Base-by-base conservation (phyloP, 495 filamentous ascomycete species). In the Trichocladium antarcticum region DNA sequence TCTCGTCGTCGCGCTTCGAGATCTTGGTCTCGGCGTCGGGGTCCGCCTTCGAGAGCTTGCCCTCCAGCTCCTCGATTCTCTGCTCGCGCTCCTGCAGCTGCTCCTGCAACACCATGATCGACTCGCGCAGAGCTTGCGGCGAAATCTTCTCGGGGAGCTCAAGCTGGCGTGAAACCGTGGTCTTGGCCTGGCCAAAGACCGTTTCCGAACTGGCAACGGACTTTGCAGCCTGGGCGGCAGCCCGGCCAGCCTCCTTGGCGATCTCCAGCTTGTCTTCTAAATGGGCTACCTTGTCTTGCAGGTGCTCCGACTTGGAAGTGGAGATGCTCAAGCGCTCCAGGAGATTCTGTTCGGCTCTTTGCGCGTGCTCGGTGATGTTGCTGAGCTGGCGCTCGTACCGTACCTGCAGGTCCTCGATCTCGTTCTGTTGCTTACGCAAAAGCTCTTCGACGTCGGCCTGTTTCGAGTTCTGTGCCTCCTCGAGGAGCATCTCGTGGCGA, bases 71-170 rank as follows among this genome's bases (percentile, higher is more conserved):
- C 58, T 98, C 92, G 57, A 97, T 93, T 20, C 76, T 79, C 17
- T 78, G 75, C 67, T 97, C 92, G 47, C 92, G 89, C 58, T 90
- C 86, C 59, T 96, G 90, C 37, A 98, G 78, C 59, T 98, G 92
- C 62, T 94, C 89, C 63, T 97, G 93, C 22, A 98, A 76, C 17
- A 95, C 92, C 59, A 93, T 75, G 59, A 98, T 94, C 6, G 90
- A 94, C 66, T 98, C 93, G 20, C 92, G 83, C 31, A 98, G 77
- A 10, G 92, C 92, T 64, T 95, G 88, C 6, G 89, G 87, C 12
- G 88, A 94, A 45, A 93, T 85, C 72, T 85, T 92, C 59, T 92
- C 85, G 0, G 86, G 85, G 19, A 79, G 64, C 17, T 77, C 71
- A 37, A 80, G 73, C 56, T 53, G 41, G 42, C 58, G 55, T 5